Evolutionary conservation across 2,329 filamentous ascomycete species (phyloP), one percentile per base, ranked within the genome.

Genomic region (Monosporascus sp.): DNA sequence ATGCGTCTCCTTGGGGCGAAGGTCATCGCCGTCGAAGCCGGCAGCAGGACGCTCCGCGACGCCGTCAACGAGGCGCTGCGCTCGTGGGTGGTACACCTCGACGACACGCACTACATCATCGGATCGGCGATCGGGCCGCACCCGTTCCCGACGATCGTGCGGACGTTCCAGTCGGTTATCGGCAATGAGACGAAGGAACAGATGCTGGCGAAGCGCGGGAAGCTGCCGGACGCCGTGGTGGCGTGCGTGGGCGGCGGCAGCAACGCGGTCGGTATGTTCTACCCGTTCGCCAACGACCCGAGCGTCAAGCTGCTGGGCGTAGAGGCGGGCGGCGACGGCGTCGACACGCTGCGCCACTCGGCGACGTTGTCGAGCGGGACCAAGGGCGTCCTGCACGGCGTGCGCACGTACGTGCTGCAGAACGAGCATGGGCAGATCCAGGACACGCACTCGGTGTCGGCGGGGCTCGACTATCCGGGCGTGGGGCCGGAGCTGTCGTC

Each of bases 211-310:
- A 84, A 89, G 70, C 84, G 86, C 47, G 90, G 90, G 60, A 93
- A 94, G 74, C 84, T 99, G 2, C 94, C 94, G 4, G 94, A 99
- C 62, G 94, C 92, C 1, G 92, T 99, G 22, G 90, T 99, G 17
- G 94, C 94, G 9, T 99, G 94, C 66, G 94, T 99, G 14, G 94
- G 94, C 52, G 94, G 94, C 61, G 94, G 94, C 54, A 92, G 86
- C 69, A 99, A 99, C 69, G 94, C 94, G 2, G 86, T 88, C 3
- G 94, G 94, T 74, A 99, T 97, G 92, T 99, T 99, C 77, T 95
- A 93, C 72, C 94, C 94, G 50, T 99, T 99, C 75, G 81, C 88
- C 57, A 84, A 90, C 42, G 93, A 99, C 64, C 80, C 81, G 0
- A 85, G 80, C 55, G 94, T 99, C 55, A 91, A 92, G 74, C 81